Percentiles rank a stretch among this genome's conserved stretches.
These are phyloP conservation scores for Dendryphion nanum DNA, from an alignment of 2,329 filamentous ascomycete species.

Conservation along the genomic window DNA sequence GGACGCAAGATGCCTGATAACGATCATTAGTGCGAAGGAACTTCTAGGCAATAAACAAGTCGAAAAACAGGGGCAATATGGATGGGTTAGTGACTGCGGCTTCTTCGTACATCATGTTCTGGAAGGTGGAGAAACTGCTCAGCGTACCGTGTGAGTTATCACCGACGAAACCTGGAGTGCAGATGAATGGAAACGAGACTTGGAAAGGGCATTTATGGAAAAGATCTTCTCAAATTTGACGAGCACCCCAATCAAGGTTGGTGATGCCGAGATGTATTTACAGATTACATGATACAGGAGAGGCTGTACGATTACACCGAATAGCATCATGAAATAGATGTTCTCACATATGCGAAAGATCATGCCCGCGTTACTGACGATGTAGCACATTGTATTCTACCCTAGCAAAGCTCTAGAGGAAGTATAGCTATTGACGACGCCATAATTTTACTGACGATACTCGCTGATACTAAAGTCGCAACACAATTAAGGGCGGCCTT, in stretches of 20 bases:
- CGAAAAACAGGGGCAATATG: constrained; percentile 9
- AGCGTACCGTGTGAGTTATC: constrained; percentile 6
- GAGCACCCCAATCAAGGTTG: constrained; percentile 38
- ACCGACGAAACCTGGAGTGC: constrained; percentile 7
- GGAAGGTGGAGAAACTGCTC: constrained; percentile 12
- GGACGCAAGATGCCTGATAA: constrained; percentile 10
- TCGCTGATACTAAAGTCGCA: constrained; percentile 16
- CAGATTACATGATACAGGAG: neutral
- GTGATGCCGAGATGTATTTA: constrained; percentile 42
- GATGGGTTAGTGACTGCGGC: constrained; percentile 13
- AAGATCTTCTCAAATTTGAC: constrained; percentile 7
- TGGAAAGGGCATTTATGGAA: constrained; percentile 5
- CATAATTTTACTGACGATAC: constrained; percentile 38
- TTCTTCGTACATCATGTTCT: constrained; percentile 16
- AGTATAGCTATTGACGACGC: constrained; percentile 54
- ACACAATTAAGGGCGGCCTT: constrained; percentile 28
- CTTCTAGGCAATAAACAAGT: constrained; percentile 5
- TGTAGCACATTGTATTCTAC: constrained; percentile 52
- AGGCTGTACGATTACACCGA: constrained; percentile 1
- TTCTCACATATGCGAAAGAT: constrained; percentile 9
- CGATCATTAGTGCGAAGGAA: constrained; percentile 11
- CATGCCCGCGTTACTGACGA: constrained; percentile 50
- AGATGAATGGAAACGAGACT: constrained; percentile 4
- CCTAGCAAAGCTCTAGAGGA: constrained; percentile 53
- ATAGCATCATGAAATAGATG: constrained; percentile 4